Conservation (phyloP, 139 green algal species). For the Monoraphidium neglectum region DNA sequence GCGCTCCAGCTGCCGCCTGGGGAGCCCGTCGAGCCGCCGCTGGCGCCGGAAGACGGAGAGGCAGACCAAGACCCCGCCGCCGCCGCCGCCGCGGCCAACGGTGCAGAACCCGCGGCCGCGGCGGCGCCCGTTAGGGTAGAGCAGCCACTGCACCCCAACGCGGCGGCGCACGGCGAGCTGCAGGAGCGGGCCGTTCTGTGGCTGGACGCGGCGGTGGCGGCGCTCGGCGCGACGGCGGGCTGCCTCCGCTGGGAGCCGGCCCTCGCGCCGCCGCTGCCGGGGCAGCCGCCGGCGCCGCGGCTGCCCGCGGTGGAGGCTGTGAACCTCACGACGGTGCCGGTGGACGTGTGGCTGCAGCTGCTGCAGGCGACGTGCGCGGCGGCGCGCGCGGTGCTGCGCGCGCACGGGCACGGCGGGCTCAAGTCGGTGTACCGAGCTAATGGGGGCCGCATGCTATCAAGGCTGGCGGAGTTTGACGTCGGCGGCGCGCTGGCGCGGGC, state of each 20-base stretch:
- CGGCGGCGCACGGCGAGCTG: neutral
- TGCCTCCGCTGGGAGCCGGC: slow-evolving; percentile 76
- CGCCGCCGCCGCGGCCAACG: neutral
- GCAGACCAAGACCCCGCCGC: neutral
- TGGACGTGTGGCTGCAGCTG: slow-evolving; percentile 78
- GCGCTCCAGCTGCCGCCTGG: slow-evolving; percentile 13
- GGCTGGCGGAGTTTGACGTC: slow-evolving; percentile 16
- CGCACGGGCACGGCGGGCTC: slow-evolving; percentile 23
- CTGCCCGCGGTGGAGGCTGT: slow-evolving; percentile 32
- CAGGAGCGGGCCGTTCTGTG: slow-evolving; percentile 37
- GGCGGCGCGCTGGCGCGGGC: neutral
- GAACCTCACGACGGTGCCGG: slow-evolving; percentile 60
- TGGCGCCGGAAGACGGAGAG: neutral
- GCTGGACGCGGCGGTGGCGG: slow-evolving; percentile 52
- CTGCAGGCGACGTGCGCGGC: slow-evolving; percentile 52
- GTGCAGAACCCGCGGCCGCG: neutral
- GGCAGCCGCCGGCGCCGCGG: slow-evolving; percentile 18
- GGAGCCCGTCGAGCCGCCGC: slow-evolving; percentile 2
- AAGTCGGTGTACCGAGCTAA: slow-evolving; percentile 27
- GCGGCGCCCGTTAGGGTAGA: neutral
- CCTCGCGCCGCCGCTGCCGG: slow-evolving; percentile 42
- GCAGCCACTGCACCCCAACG: neutral
- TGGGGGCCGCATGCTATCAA: slow-evolving; percentile 27
- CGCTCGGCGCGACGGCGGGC: slow-evolving; percentile 53
- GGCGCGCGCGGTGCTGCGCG: slow-evolving; percentile 8